Conservation (phyloP, 1,139 yeast species). For the Yamadazyma triangularis region DNA sequence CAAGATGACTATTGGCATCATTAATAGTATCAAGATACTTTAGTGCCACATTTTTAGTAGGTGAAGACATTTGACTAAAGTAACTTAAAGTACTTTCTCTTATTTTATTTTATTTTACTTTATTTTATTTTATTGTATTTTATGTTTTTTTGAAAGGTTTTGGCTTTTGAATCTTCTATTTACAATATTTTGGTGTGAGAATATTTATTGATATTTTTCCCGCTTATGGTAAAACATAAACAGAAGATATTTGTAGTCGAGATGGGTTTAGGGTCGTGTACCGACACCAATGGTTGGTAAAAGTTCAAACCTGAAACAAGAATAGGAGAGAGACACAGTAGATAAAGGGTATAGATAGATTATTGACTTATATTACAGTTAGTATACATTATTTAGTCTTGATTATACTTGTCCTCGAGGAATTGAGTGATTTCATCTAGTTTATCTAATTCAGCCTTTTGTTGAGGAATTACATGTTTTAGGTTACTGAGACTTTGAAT, state of each 20-base stretch:
- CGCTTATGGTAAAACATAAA: too few species aligned
- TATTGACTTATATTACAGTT: neutral
- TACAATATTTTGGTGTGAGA: too few species aligned
- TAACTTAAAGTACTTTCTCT: neutral
- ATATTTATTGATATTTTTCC: too few species aligned
- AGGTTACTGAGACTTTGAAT: constrained; percentile 14
- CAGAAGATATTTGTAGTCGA: too few species aligned
- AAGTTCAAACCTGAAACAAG: too few species aligned
- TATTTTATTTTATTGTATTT: too few species aligned
- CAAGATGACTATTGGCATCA: constrained; percentile 10
- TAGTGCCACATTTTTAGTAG: constrained; percentile 25
- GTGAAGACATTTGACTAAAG: constrained; percentile 26
- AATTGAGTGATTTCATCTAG: constrained; percentile 28
- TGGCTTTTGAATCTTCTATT: too few species aligned
- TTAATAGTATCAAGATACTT: constrained; percentile 30
- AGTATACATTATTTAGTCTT: constrained; percentile 1
- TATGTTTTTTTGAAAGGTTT: too few species aligned
- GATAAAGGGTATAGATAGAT: too few species aligned
- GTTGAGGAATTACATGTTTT: constrained; percentile 28
- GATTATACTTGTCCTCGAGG: constrained; percentile 19
- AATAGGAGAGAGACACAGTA: constrained; percentile 1
- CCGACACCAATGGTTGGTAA: too few species aligned
- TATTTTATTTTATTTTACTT: too few species aligned
- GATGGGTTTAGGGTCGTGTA: too few species aligned
- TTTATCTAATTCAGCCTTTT: constrained; percentile 27